Base-by-base conservation (phyloP, 139 green algal genomes). In the Chlamydomonas eustigma region DNA sequence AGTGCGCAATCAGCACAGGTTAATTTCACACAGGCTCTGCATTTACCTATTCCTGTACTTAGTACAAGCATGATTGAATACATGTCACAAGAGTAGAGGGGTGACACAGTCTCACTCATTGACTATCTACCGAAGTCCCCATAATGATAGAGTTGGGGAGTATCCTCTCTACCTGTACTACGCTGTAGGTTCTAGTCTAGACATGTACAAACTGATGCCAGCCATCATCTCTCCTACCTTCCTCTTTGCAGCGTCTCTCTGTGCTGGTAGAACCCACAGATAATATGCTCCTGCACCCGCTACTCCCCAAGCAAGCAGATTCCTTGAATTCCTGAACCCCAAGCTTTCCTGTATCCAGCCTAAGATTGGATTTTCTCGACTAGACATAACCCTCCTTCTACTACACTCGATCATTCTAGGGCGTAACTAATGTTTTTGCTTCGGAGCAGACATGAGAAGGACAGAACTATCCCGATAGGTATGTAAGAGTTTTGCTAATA, bases 211-310 rank as follows among this genome's bases (percentile, higher is more conserved):
- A 8, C 25, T 35, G 58, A 32, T 35, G 34, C 18, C 25, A 32
- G 18, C 6, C 58, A 8, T 22, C 25, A 24, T 37, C 22, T 24
- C 6, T 24, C 58, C 6, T 35, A 70, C 58, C 58, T 70, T 70
- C 34, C 58, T 70, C 58, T 28, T 24, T 5, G 58, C 58, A 35
- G 58, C 58, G 18, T 70, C 66, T 50, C 25, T 32, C 25, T 73
- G 30, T 50, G n/a, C 31, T 28, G 66, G 66, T 18, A 73, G 66
- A 50, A 73, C 50, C 30, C 28, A 73, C 18, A 73, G 30, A 32
- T 73, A 73, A 34, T 73, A 73, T 6, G 8, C 66, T 8, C 44
- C 8, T 8, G 6, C 66, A 18, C 66, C 30, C 8, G 66, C 66
- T 6, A 73, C 66, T 8, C 28, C 30, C 66, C 66, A 73, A 39